These are phyloP conservation scores for Clavispora vitiphila DNA, from an alignment of 805 yeast species.

Conservation along the genomic window DNA sequence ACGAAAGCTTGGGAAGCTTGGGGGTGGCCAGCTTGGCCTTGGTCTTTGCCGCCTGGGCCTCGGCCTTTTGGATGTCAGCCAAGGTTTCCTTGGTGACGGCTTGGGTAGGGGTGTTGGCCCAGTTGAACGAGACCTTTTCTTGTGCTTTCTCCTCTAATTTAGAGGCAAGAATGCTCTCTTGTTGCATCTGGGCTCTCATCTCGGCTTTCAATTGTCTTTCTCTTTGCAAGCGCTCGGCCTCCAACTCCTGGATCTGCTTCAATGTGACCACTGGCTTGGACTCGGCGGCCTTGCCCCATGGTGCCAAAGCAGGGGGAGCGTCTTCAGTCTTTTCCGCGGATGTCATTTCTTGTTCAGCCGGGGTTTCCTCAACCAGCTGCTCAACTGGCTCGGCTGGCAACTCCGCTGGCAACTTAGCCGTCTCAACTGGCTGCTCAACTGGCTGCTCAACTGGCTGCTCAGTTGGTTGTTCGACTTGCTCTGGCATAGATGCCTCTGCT, in stretches of 20 bases:
- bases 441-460: neutral
- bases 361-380: neutral
- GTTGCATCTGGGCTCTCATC: conserved; percentile 18
- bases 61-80: conserved; percentile 58
- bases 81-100: conserved; percentile 44
- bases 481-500: too few relatives aligned
- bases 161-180: conserved; percentile 17
- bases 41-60: conserved; percentile 28
- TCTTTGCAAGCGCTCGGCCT: conserved; percentile 38
- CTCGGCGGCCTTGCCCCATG: conserved; percentile 45
- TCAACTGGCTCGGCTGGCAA: neutral
- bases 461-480: too few relatives aligned
- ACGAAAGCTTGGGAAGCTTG: conserved; percentile 25
- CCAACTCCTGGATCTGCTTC: conserved; percentile 48
- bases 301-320: conserved; percentile 32
- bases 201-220: conserved; percentile 36
- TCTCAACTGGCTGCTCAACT: too few relatives aligned
- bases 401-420: too few relatives aligned
- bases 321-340: neutral
- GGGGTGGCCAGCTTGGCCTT: conserved; percentile 18
- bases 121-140: conserved; percentile 31
- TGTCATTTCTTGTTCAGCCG: neutral
- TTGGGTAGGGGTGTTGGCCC: conserved; percentile 32
- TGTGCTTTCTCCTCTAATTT: conserved; percentile 21
- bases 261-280: conserved; percentile 40